Conservation (phyloP, 768 basidiomycete genomes). For the Lactarius sanguifluus region DNA sequence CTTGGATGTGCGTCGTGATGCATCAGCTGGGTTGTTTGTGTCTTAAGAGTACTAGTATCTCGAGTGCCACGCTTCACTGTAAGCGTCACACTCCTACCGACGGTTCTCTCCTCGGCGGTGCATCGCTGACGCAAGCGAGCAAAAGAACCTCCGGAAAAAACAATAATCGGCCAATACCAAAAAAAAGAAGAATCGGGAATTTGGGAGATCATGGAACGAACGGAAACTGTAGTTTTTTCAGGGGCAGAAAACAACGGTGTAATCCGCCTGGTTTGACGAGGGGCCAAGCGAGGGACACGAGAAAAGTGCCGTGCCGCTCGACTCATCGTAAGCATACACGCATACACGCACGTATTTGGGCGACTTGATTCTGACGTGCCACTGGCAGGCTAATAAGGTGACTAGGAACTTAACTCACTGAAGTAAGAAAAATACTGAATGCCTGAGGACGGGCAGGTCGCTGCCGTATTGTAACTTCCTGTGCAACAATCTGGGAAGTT, state of each 20-base stretch:
- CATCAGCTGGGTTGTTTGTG: too few species aligned
- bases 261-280: constrained; percentile 38
- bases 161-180: too few species aligned
- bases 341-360: constrained; percentile 51
- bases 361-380: constrained; percentile 41
- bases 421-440: constrained; percentile 38
- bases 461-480: constrained; percentile 50
- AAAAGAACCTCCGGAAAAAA: background rate
- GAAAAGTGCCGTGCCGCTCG: constrained; percentile 46
- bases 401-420: background rate
- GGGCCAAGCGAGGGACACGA: too few species aligned
- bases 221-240: background rate
- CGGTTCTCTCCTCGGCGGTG: too few species aligned
- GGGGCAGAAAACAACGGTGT: constrained; percentile 50
- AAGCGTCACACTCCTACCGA: too few species aligned
- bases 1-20: too few species aligned
- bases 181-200: too few species aligned
- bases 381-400: background rate
- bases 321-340: constrained; percentile 55
- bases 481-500: constrained; percentile 70
- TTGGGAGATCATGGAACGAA: too few species aligned
- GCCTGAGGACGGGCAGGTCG: constrained; percentile 54
- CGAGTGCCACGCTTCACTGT: background rate
- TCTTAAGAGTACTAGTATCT: too few species aligned
- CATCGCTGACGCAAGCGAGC: background rate